Conservation (phyloP, 148 eudicot genomes). For the Pharnaceum exiguum region DNA sequence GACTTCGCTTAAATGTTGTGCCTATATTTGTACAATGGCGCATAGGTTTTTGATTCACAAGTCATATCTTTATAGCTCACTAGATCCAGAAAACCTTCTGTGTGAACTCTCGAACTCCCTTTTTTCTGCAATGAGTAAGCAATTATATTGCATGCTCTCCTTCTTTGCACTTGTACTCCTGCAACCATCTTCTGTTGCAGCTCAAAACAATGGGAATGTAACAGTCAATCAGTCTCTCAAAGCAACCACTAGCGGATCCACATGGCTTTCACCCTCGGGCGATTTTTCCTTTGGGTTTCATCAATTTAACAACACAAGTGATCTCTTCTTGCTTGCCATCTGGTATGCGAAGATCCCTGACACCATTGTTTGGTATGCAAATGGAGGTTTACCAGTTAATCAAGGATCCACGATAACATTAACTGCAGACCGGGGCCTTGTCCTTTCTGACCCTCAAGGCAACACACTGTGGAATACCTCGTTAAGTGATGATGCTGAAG, state of each 20-base stretch:
- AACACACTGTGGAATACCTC: slow-evolving; percentile 21
- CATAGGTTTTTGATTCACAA: no score
- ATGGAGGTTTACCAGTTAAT: slow-evolving; percentile 21
- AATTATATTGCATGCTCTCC: background rate
- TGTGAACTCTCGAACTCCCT: slow-evolving; percentile 23
- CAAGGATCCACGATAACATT: slow-evolving; percentile 30
- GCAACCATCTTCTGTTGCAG: background rate
- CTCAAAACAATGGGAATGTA: slow-evolving; percentile 25
- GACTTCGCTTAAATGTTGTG: no score
- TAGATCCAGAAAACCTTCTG: slow-evolving; percentile 4
- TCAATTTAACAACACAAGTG: background rate
- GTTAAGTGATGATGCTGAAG: background rate
- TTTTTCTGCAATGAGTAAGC: slow-evolving; percentile 12
- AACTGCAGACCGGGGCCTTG: slow-evolving; percentile 31
- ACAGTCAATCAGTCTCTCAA: slow-evolving; percentile 23
- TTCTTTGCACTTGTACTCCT: slow-evolving; percentile 5
- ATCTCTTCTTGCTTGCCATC: slow-evolving; percentile 41
- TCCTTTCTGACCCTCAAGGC: slow-evolving; percentile 41
- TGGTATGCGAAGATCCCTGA: slow-evolving; percentile 54
- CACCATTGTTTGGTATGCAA: slow-evolving; percentile 46
- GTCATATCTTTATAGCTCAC: no score
- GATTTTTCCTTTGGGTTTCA: slow-evolving; percentile 59
- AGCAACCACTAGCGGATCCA: slow-evolving; percentile 13
- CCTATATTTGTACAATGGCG: no score
- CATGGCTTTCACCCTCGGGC: slow-evolving; percentile 46